Base-by-base conservation (phyloP, 495 filamentous ascomycete genomes). In the Xylaria bambusicola region DNA sequence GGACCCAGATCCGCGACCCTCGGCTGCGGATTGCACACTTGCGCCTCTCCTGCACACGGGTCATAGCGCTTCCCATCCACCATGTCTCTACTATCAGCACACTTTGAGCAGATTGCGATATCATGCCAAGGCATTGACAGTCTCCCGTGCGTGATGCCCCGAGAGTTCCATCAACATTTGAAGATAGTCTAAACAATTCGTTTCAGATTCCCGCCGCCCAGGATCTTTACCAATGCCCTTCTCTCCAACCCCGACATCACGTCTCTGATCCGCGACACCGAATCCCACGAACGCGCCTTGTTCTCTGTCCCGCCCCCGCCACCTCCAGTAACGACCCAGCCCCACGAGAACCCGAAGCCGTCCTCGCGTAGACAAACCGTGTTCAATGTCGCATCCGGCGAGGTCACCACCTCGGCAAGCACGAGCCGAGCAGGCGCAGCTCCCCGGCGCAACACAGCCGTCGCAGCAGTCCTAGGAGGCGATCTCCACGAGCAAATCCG, bases 191-290 rank as follows among this genome's bases (percentile, higher is more conserved):
- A 59, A 13, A 21, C 10, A 33, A 52, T 49, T 13, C 31, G 13
- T n/a, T 48, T 49, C 65, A 93, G 91, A 18, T 98, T 98, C 64
- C 90, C 90, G 23, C 83, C 83, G 13, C 90, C 94, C n/a, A 95
- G 91, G 66, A 90, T 93, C 68, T 98, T 98, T 75, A 96, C 93
- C 62, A 97, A 96, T 73, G 91, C 94, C 33, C 82, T 98, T 41
- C 84, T 98, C 49, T 86, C 87, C 56, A 83, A 84, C 56, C 89
- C 90, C 66, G 94, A 98, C 71, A 97, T 98, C 64, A 97, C 95
- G 9, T 82, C 91, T 10, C 72, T 98, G 13, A 97, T 98, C 64
- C 89, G 94, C 56, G 94, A 98, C 73, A 97, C 93, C 29, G 94
- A 98, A 74, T 77, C 86, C 17, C 94, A 98, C 76, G 94, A 98